phyloP scores from a whole-genome alignment of 2,329 filamentous ascomycete genomes.

The Cladosporium sp. region DNA sequence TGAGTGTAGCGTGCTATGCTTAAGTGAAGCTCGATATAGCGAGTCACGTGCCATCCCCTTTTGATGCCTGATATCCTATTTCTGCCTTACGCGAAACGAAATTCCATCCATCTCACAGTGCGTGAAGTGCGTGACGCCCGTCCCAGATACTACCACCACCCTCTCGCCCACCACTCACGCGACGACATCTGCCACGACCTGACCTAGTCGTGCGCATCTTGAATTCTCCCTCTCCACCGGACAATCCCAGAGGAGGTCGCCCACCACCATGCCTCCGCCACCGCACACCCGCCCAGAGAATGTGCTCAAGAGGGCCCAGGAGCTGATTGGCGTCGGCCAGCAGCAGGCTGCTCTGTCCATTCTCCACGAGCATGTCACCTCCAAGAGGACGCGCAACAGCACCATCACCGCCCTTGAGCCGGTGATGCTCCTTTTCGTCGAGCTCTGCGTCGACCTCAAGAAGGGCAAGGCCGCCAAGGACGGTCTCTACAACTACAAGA shows the following conservation, averaged over 20 bases:
- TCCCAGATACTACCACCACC: conserved; percentile 8
- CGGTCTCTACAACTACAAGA: conserved; percentile 99
- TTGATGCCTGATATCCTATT: not conserved
- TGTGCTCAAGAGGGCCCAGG: conserved; percentile 96
- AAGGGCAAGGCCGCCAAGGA: conserved; percentile 99
- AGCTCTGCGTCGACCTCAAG: conserved; percentile 93
- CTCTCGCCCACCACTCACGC: conserved; percentile 12
- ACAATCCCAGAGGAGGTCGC: conserved; percentile 22
- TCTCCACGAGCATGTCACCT: conserved; percentile 98
- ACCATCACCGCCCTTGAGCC: conserved; percentile 95
- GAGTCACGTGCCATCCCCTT: not conserved
- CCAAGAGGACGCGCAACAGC: conserved; percentile 95
- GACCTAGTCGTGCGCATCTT: conserved; percentile 18
- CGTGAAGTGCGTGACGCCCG: not conserved
- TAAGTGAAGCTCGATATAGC: not conserved
- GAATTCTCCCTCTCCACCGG: conserved; percentile 12
- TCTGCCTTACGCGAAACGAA: not conserved
- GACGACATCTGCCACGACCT: conserved; percentile 17
- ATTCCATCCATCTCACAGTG: not conserved
- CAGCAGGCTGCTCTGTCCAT: conserved; percentile 86
- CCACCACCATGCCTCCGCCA: conserved; percentile 81
- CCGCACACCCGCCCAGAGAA: conserved; percentile 98
- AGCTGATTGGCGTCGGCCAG: conserved; percentile 98
- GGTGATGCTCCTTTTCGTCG: conserved; percentile 96
- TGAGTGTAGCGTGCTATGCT: not conserved